Conservation (phyloP, 1,139 yeast genomes). For the Suhomyces coccinellae region DNA sequence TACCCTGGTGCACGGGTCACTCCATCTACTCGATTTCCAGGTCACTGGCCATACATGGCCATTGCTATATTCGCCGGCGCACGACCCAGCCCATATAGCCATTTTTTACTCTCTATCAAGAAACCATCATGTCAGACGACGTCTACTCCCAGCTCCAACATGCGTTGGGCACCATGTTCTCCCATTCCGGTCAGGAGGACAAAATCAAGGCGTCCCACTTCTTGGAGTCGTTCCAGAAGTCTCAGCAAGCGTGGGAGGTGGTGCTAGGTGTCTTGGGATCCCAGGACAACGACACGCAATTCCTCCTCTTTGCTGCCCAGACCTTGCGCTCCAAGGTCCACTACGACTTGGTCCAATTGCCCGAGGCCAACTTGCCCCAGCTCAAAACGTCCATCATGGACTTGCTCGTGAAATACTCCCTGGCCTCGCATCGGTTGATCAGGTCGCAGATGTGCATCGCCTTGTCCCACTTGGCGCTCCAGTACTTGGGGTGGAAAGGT, state of each 20-base stretch:
- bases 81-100: background rate
- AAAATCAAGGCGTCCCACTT: constrained; percentile 65
- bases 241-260: constrained; percentile 67
- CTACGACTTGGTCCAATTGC: constrained; percentile 80
- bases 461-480: constrained; percentile 78
- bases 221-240: constrained; percentile 81
- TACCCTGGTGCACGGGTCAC: too few relatives aligned
- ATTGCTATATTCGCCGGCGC: background rate
- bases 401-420: constrained; percentile 48
- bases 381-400: constrained; percentile 64
- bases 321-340: constrained; percentile 82
- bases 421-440: constrained; percentile 50
- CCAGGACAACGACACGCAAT: constrained; percentile 41
- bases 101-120: background rate
- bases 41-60: too few relatives aligned
- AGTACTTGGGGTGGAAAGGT: constrained; percentile 67
- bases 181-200: constrained; percentile 48
- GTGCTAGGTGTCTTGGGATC: constrained; percentile 34
- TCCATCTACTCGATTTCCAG: too few relatives aligned
- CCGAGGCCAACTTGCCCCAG: constrained; percentile 48
- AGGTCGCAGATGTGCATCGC: constrained; percentile 81
- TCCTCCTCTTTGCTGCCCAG: constrained; percentile 82
- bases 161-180: constrained; percentile 66
- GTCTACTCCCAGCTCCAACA: constrained; percentile 29
- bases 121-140: constrained; percentile 14